Base-by-base conservation (phyloP, 169 alveolate species). In the Eimeria zaria region DNA sequence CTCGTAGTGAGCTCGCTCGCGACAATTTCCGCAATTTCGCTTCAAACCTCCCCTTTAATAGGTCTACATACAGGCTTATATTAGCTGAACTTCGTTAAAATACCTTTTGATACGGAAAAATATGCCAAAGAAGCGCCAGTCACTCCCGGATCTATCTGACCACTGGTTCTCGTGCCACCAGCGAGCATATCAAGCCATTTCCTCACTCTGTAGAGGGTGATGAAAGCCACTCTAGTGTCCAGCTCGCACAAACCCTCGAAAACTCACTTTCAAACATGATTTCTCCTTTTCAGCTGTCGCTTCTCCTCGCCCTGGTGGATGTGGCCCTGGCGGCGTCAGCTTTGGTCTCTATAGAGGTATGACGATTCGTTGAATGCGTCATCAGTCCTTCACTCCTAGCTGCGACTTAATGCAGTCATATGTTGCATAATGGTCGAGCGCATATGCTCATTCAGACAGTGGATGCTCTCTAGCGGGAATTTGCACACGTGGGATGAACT, bases 401-500 rank as follows among this genome's bases (percentile, higher is more conserved):
- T 16, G 20, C 18, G 55, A 73, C 20, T 73, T 51, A 36, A n/a
- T 39, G 5, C 4, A 39, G 33, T 53, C 83, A 5, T 22, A 39
- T 18, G 11, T 7, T 73, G 33, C 8, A 73, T 30, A 36, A n/a
- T 22, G 44, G 0, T 9, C 46, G 16, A 44, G 36, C 24, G 11
- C 6, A 0, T 41, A 27, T 44, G 24, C 36, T 18, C 85, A 39
- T 44, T 76, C 85, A 76, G 62, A 39, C 62, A 58, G 90, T 36
- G 71, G 67, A 27, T 91, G 96, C n/a, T 76, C 91, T 53, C 53
- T n/a, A 22, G 48, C 33, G 58, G 46, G 16, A 20, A 76, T 5
- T 76, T 83, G 91, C 53, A 91, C 76, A 36, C 74, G 96, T 53
- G 91, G 91, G 90, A 44, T 22, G 90, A 69, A 44, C 64, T 20